Conservation (phyloP, 2,329 filamentous ascomycete genomes). For the Phyllosticta citrichinensis region DNA sequence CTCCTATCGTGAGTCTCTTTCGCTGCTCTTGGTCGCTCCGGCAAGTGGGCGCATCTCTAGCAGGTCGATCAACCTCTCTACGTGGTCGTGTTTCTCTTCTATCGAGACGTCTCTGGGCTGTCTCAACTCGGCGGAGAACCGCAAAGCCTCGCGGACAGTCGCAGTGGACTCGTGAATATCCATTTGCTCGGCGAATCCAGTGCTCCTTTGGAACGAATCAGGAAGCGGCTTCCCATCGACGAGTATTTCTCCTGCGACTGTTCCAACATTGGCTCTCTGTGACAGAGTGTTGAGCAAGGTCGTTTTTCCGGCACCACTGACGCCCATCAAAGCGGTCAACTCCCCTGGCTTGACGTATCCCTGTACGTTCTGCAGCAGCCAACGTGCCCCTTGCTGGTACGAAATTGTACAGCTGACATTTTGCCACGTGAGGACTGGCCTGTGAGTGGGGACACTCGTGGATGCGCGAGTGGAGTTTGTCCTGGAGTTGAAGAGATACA, state of each 20-base stretch:
- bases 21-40: conserved; percentile 53
- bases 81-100: conserved; percentile 57
- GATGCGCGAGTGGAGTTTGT: conserved; percentile 21
- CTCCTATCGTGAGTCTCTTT: conserved; percentile 63
- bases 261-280: conserved; percentile 36
- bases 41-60: conserved; percentile 60
- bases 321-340: conserved; percentile 72
- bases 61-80: conserved; percentile 51
- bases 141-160: conserved; percentile 56
- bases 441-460: conserved; percentile 49
- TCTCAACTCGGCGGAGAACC: conserved; percentile 55
- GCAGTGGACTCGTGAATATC: conserved; percentile 58
- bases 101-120: conserved; percentile 48
- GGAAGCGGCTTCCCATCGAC: conserved; percentile 31
- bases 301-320: conserved; percentile 48
- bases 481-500: conserved; percentile 16
- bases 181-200: conserved; percentile 51
- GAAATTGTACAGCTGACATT: conserved; percentile 68
- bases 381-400: conserved; percentile 33
- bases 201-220: conserved; percentile 41
- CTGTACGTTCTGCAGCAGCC: conserved; percentile 49
- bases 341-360: conserved; percentile 70
- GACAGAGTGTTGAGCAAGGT: conserved; percentile 31
- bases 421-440: conserved; percentile 66
- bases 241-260: conserved; percentile 35